Evolutionary conservation across 441 rosid species (phyloP), one percentile per base, ranked within the genome.

Genomic region (Breynia disticha): DNA sequence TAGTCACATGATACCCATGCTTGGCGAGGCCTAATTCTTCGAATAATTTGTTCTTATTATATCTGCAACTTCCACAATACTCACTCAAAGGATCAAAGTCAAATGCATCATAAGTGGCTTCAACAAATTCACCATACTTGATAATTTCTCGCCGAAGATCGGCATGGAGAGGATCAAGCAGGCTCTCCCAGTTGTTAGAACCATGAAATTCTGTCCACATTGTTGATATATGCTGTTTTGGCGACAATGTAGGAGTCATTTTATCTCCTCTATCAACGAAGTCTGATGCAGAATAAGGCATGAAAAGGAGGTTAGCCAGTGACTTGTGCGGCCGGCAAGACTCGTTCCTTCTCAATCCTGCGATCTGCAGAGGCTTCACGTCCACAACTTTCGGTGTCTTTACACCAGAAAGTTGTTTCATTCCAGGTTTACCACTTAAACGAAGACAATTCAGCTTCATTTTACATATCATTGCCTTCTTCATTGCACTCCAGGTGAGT

Each of bases 21-120:
- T 65, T 64, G 0, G 55, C 52, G 4, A 86, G 72, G 19, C 88
- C 86, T 3, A 79, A 47, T 58, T 73, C 73, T 28, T 75, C 69
- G 2, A 81, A 75, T 35, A 86, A 43, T 48, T 76, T 81, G 52
- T 37, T 58, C 48, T 71, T 61, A 55, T 76, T 81, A 60, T 69
- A 76, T 67, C 79, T 73, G 19, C 82, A 71, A 20, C 91, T 86
- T 38, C 91, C 88, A 7, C 85, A 79, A 16, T 72, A 83, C n/a
- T 81, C 82, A 0, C 88, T 83, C 22, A 71, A 66, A 15, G 84
- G 74, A 47, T 86, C 86, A 7, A 78, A 78, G 61, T 86, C 88
- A 2, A 81, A 83, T 14, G 81, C 81, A 51, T 83, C 91, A 8
- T 86, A 86, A 21, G 82, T 80, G 19, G 82, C 81, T 56, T 72